Evolutionary conservation across 192 early-diverging fungal species (phyloP), one percentile per base, ranked within the genome.

Genomic region (Entomortierella beljakovae): DNA sequence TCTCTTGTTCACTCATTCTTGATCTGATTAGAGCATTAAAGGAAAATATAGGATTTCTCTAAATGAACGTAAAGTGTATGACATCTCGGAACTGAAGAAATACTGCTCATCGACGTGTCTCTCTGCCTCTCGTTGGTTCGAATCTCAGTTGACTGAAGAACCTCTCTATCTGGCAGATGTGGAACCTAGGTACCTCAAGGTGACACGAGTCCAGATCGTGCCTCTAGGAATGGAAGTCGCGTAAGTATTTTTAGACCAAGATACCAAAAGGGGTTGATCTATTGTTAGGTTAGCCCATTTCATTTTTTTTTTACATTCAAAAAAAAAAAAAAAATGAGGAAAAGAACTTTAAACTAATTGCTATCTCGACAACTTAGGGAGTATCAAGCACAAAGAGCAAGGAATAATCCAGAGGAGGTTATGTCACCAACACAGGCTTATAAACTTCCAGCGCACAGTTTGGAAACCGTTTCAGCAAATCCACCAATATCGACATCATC

Each of bases 81-180:
- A 96, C 71, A 86, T 90, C 3, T 84, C 88, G 0, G 89, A 91
- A 48, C 81, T 92, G 10, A 83, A 85, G 34, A 66, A 75, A 46
- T 97, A 85, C 64, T 97, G 96, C 61, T 91, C 91, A 8, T 82
- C 82, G 37, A 65, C 64, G 0, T 97, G 96, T 68, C 83, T 92
- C 68, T 88, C 89, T 1, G 89, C 89, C 15, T 94, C 93, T 7
- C 87, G 84, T 22, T 94, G 92, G 73, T 89, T 88, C 61, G 76
- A 54, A 28, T 65, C 84, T 16, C 96, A 97, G 83, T 61, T 97
- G 28, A 85, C 90, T 0, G 87, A 89, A 10, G 93, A 96, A 57
- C 91, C 96, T 0, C 61, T 92, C 0, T 97, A 93, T 80, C 83
- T 94, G 67, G 71, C 84, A 32, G 82, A 89, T 57, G 49, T 61